These are phyloP conservation scores for Hypocrella siamensis DNA, from an alignment of 2,329 filamentous ascomycete genomes.

Conservation along the genomic window DNA sequence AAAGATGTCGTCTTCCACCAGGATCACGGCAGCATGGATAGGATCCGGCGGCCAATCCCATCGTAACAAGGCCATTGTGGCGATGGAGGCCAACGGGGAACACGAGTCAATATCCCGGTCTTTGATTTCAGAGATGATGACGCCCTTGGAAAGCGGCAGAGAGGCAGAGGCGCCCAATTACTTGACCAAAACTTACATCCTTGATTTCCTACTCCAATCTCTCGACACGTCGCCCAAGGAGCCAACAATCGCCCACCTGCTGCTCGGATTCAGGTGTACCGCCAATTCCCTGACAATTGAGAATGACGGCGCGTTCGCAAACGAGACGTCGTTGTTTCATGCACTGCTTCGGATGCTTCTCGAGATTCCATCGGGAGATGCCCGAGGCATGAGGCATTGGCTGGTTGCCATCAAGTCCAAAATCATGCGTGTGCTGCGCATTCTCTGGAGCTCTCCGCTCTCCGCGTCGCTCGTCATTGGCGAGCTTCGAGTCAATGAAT, in stretches of 20 bases:
- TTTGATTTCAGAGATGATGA: slow-evolving; percentile 52
- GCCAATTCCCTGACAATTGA: slow-evolving; percentile 54
- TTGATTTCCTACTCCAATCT: slow-evolving; percentile 75
- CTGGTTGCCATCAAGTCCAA: slow-evolving; percentile 53
- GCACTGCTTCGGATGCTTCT: slow-evolving; percentile 58
- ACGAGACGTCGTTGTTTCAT: slow-evolving; percentile 68
- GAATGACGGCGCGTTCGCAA: slow-evolving; percentile 53
- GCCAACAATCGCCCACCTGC: slow-evolving; percentile 77
- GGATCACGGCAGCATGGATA: slow-evolving; percentile 55
- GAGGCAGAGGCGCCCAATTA: slow-evolving; percentile 58
- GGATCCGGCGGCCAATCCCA: slow-evolving; percentile 46
- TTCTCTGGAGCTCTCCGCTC: slow-evolving; percentile 71
- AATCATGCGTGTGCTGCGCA: slow-evolving; percentile 56
- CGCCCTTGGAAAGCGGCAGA: slow-evolving; percentile 56
- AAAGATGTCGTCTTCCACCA: slow-evolving; percentile 71
- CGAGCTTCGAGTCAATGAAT: slow-evolving; percentile 65
- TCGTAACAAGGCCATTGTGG: slow-evolving; percentile 73
- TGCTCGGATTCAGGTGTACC: slow-evolving; percentile 75
- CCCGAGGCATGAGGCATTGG: slow-evolving; percentile 49
- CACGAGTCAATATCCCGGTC: slow-evolving; percentile 64
- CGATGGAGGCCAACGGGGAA: slow-evolving; percentile 70
- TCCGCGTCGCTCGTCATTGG: slow-evolving; percentile 60
- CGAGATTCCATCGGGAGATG: slow-evolving; percentile 49
- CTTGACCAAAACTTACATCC: slow-evolving; percentile 65
- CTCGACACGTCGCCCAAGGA: slow-evolving; percentile 58